Evolutionary conservation across 345 rosid species (phyloP).

Genomic region (Pseudoturritis turrita): DNA sequence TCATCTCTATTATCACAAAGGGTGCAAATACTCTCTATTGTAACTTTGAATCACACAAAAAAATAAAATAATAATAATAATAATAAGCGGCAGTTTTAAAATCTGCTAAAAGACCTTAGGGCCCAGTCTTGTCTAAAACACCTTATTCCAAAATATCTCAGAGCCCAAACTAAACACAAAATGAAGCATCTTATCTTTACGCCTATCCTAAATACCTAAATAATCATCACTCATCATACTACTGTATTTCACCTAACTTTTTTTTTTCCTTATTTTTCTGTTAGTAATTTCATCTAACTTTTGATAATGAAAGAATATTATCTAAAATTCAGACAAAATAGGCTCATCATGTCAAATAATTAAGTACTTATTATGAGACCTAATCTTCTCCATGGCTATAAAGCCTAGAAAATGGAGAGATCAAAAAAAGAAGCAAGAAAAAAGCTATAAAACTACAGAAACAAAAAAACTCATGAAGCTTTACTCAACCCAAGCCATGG

Average conservation of each 20-base stretch:
- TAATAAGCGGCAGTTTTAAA: no score
- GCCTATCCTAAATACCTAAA: no score
- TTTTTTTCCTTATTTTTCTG: no score
- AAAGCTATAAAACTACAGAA: not conserved
- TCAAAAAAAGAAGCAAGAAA: not conserved
- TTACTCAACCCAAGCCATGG: slow-evolving; percentile 3
- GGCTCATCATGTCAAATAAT: not conserved
- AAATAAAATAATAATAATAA: no score
- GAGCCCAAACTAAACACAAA: not conserved
- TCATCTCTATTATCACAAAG: no score
- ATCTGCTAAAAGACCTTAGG: not conserved
- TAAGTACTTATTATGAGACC: not conserved
- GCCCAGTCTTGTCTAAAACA: not conserved
- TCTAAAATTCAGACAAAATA: no score
- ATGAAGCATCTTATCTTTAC: not conserved
- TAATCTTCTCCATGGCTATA: slow-evolving; percentile 11
- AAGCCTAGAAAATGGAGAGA: not conserved
- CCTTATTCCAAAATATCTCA: not conserved
- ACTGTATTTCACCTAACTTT: no score
- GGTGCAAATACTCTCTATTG: no score
- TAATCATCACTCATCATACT: no score
- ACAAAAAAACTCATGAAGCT: not conserved
- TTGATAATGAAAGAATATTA: no score
- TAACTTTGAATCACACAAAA: no score
- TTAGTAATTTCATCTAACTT: no score